A percentile compares a stretch with the other conserved stretches of the same genome.
These are phyloP conservation scores for Penicillium sclerotiorum DNA, from an alignment of 2,329 filamentous ascomycete species.

Conservation along the genomic window DNA sequence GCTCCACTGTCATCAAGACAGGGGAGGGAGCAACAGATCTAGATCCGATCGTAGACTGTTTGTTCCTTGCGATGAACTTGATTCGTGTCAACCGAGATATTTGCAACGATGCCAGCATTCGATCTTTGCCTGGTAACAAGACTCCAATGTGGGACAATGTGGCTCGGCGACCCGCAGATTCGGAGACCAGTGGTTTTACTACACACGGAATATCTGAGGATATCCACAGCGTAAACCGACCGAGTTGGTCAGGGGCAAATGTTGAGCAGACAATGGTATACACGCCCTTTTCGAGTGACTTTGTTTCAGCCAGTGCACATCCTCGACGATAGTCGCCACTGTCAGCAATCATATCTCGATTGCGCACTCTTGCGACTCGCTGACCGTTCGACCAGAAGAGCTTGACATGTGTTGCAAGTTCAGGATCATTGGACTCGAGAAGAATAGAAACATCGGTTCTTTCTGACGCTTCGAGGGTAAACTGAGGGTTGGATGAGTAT, in stretches of 20 bases:
- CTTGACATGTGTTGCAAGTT: constrained; percentile 80
- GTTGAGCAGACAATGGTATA: constrained; percentile 93
- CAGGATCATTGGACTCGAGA: constrained; percentile 66
- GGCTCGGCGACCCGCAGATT: constrained; percentile 74
- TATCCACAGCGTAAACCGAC: constrained; percentile 74
- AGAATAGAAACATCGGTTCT: constrained; percentile 70
- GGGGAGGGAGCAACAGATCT: constrained; percentile 49
- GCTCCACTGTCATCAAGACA: constrained; percentile 72
- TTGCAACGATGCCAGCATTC: constrained; percentile 56
- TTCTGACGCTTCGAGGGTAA: constrained; percentile 61
- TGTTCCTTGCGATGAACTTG: constrained; percentile 57
- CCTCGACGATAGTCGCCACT: constrained; percentile 88
- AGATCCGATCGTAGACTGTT: constrained; percentile 44
- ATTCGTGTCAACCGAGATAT: constrained; percentile 62
- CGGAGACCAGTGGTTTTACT: constrained; percentile 66
- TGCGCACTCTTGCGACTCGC: constrained; percentile 69
- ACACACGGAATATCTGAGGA: constrained; percentile 60
- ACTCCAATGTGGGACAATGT: constrained; percentile 50
- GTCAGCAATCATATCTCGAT: constrained; percentile 75
- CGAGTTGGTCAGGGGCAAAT: constrained; percentile 78
- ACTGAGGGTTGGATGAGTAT: constrained; percentile 89
- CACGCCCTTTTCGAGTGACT: constrained; percentile 65
- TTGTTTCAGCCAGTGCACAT: constrained; percentile 69
- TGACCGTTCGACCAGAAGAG: constrained; percentile 76
- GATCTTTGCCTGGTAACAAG: constrained; percentile 57